Evolutionary conservation across 768 basidiomycete species (phyloP).

Genomic region (Vishniacozyma victoriae): DNA sequence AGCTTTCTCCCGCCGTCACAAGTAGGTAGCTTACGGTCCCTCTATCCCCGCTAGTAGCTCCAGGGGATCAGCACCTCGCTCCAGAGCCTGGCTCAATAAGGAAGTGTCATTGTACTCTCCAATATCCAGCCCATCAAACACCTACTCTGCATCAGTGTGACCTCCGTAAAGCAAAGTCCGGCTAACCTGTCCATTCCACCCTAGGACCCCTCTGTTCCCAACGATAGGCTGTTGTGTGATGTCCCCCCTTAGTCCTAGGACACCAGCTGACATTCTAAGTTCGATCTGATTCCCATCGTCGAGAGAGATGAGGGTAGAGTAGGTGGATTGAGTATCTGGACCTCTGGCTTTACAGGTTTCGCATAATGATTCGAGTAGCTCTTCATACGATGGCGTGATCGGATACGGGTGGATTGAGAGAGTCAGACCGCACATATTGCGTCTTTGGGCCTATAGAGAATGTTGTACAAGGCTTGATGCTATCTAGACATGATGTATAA

Average conservation of each 20-base stretch:
- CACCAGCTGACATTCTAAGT: slow-evolving; percentile 28
- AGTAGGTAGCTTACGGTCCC: slow-evolving; percentile 37
- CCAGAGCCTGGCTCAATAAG: slow-evolving; percentile 18
- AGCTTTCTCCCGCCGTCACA: neutral
- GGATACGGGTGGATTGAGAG: neutral
- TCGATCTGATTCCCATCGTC: slow-evolving; percentile 9
- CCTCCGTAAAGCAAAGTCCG: neutral
- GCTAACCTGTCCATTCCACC: slow-evolving; percentile 44
- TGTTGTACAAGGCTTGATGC: neutral
- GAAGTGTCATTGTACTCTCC: slow-evolving; percentile 36
- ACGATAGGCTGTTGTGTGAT: slow-evolving; percentile 37
- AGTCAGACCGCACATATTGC: neutral
- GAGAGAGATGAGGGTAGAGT: neutral
- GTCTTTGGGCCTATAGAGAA: too few species aligned
- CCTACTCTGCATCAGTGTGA: slow-evolving; percentile 10
- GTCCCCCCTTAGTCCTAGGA: slow-evolving; percentile 38
- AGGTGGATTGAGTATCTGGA: neutral
- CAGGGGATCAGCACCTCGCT: slow-evolving; percentile 17
- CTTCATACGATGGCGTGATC: neutral
- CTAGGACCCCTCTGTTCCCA: slow-evolving; percentile 29
- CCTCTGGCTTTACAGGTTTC: neutral
- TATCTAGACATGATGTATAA: too few species aligned
- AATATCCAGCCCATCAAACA: slow-evolving; percentile 38
- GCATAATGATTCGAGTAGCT: neutral
- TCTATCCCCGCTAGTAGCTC: slow-evolving; percentile 29